Evolutionary conservation across 306 rosid genomes (phyloP).

Genomic region (Sphenostylis stenocarpa): DNA sequence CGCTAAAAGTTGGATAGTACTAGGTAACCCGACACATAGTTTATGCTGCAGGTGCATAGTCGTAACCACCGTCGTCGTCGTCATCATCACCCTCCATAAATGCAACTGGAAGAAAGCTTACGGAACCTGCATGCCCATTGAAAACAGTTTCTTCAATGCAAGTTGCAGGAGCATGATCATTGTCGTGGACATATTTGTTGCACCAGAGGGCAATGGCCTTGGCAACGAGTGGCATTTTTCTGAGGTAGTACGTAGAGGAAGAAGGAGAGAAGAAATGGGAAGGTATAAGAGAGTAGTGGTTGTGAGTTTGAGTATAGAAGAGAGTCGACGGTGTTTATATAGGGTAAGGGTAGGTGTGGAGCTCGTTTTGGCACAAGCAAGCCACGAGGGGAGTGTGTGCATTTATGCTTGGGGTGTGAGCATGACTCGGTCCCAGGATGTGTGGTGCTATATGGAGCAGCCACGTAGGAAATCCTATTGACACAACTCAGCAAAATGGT

Average conservation of each 20-base stretch:
- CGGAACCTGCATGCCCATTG: background rate
- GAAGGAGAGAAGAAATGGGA: background rate
- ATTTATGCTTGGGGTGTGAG: slow-evolving; percentile 6
- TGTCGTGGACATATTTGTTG: background rate
- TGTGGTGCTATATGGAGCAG: background rate
- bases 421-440: slow-evolving; percentile 14
- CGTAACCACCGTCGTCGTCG: slow-evolving; percentile 39
- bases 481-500: slow-evolving; percentile 32
- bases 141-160: background rate
- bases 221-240: slow-evolving; percentile 11
- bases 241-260: too few species aligned
- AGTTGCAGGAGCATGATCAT: background rate
- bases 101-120: background rate
- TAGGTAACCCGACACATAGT: background rate
- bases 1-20: background rate
- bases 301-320: background rate
- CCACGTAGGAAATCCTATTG: slow-evolving; percentile 23
- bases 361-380: slow-evolving; percentile 14
- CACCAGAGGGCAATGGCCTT: slow-evolving; percentile 1
- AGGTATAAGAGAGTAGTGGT: background rate
- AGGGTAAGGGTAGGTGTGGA: background rate
- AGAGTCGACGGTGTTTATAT: background rate
- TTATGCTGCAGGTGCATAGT: slow-evolving; percentile 59
- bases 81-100: slow-evolving; percentile 36
- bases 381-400: slow-evolving; percentile 33